Evolutionary conservation across 441 rosid genomes (phyloP).

Genomic region (Gossypium lobatum): DNA sequence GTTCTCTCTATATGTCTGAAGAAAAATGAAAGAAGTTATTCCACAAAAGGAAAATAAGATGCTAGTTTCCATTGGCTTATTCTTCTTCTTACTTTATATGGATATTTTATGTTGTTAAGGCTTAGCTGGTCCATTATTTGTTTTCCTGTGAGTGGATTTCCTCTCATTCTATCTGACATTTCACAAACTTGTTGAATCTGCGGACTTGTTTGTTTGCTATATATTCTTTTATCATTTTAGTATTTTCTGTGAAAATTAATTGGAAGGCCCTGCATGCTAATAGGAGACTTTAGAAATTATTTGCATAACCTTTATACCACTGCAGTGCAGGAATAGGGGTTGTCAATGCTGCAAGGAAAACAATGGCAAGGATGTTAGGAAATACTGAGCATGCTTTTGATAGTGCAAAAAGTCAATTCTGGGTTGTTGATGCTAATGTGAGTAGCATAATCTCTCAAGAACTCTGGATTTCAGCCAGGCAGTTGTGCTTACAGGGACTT

Average conservation of each 20-base stretch:
- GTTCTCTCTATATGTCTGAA: background rate
- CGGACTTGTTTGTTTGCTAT: background rate
- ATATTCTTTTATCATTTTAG: background rate
- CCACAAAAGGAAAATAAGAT: slow-evolving; percentile 3
- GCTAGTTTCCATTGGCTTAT: background rate
- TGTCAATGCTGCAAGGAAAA: slow-evolving; percentile 93
- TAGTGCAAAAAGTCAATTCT: slow-evolving; percentile 91
- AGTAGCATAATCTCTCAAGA: slow-evolving; percentile 12
- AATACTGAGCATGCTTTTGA: slow-evolving; percentile 82
- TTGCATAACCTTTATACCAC: slow-evolving; percentile 22
- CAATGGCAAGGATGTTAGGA: slow-evolving; percentile 98
- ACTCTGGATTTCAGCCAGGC: background rate
- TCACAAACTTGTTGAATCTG: background rate
- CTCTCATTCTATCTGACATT: background rate
- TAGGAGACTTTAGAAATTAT: slow-evolving; percentile 13
- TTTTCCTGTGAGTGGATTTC: slow-evolving; percentile 1
- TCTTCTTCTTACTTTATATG: background rate
- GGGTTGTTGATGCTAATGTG: slow-evolving; percentile 98
- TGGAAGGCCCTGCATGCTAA: background rate
- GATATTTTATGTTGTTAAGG: slow-evolving; percentile 1
- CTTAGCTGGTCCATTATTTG: background rate
- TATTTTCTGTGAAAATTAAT: background rate
- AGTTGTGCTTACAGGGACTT: background rate
- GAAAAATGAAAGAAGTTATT: background rate
- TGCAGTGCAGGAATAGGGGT: slow-evolving; percentile 98